These are phyloP conservation scores for Saksenaea oblongispora DNA, from an alignment of 371 early-diverging fungal species.

Conservation along the genomic window DNA sequence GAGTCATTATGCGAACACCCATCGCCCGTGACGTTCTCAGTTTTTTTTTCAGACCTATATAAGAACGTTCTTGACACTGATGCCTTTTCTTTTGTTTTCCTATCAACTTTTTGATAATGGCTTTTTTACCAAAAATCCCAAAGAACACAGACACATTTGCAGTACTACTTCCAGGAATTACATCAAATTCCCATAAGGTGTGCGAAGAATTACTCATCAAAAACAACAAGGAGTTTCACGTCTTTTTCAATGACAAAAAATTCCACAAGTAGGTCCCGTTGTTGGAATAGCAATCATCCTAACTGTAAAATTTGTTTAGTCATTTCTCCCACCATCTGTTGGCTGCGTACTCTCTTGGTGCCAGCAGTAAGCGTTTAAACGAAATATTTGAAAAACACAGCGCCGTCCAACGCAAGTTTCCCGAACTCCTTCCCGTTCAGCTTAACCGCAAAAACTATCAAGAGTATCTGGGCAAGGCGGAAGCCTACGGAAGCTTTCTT, in stretches of 20 bases:
- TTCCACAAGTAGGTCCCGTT: constrained; percentile 43
- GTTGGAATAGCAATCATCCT: too few species aligned
- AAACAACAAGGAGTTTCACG: constrained; percentile 38
- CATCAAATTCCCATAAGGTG: constrained; percentile 23
- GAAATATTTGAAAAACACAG: constrained; percentile 54
- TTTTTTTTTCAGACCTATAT: neutral
- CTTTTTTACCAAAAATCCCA: constrained; percentile 21
- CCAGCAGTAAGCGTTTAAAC: constrained; percentile 44
- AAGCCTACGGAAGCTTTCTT: constrained; percentile 48
- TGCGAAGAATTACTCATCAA: constrained; percentile 36
- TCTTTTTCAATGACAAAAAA: constrained; percentile 44
- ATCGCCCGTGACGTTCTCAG: neutral
- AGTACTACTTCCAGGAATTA: constrained; percentile 42
- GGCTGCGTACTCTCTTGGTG: constrained; percentile 59
- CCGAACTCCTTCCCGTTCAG: constrained; percentile 18
- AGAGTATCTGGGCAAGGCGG: constrained; percentile 39
- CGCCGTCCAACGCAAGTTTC: constrained; percentile 31
- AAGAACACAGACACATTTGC: constrained; percentile 6
- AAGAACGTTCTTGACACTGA: neutral
- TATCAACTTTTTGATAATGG: constrained; percentile 10
- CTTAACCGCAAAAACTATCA: constrained; percentile 45
- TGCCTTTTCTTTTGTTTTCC: neutral
- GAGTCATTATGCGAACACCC: neutral
- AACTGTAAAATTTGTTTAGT: constrained; percentile 16
- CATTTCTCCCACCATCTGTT: constrained; percentile 59